Base-by-base conservation (phyloP, 306 rosid genomes). In the Rubus parviflorus region DNA sequence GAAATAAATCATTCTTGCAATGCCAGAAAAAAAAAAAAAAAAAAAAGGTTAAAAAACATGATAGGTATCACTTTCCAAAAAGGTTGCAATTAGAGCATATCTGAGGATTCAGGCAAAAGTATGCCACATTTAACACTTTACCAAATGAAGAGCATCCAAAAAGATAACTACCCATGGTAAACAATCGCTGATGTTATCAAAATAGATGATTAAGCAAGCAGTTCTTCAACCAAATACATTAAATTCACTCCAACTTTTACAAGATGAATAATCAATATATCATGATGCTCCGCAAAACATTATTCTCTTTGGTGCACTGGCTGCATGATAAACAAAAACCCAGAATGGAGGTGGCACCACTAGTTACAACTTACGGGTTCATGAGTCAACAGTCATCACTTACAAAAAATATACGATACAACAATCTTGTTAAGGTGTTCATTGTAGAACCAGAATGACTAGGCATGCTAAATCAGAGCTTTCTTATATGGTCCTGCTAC, bases 1-100 rank as follows among this genome's bases (percentile, higher is more conserved):
- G 98, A 81, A 92, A 83, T 81, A 95, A 86, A 89, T 95, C 99
- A 76, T 83, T 92, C 99, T 95, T 85, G 88, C 83, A 87, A 81
- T 70, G 61, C 81, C 74, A 82, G 47, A 56, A 64, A 19, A 41
- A 8, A 20, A 40, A 37, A 66, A 46, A 68, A 1, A 60, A 41
- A 17, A 12, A 23, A 71, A 51, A 58, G 25, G 41, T 58, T 30
- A 23, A 56, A 64, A 45, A 76, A 38, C 35, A 48, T 5, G 41
- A 72, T 5, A 56, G 20, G 43, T 22, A 38, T 48, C 11, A n/a
- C 35, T n/a, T 41, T 38, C 52, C 15, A 54, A 17, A 54, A 40
- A 65, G 15, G 41, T 62, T 60, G 75, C 54, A 72, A 78, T 20
- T 60, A 22, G 9, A 47, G 61, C 35, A 58, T 60, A 58, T 12